Base-by-base conservation (phyloP, 768 basidiomycete species). In the Tremella fuciformis region DNA sequence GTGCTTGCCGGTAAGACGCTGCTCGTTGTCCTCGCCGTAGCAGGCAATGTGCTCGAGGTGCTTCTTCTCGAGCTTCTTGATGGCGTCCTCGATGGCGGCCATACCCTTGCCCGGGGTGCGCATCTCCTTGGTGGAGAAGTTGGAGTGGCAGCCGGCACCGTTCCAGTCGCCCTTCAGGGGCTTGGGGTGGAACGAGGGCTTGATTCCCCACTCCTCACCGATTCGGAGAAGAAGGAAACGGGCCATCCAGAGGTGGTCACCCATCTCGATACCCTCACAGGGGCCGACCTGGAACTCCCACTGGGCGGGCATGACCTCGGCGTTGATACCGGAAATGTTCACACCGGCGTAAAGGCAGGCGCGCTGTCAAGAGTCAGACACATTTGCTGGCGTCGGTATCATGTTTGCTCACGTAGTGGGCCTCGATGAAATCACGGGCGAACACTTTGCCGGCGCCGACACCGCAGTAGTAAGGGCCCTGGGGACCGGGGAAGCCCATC, bases 281-380 rank as follows among this genome's bases (percentile, higher is more conserved):
- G 96, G 96, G 53, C 96, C 94, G 68, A 99, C 91, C 80, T 99
- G 96, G 88, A 94, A 99, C 81, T 99, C 96, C 96, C 96, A 99
- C 79, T 99, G 96, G 56, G 93, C 86, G 15, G 96, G 94, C 94
- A 98, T 98, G 62, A 98, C 94, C 80, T 98, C 96, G 60, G 94
- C 94, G 78, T 98, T 99, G 81, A 99, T 97, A 76, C 96, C 96
- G 66, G 89, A 91, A 81, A 98, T 98, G 82, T 91, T 92, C 80
- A 99, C 84, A 67, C 92, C 93, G 56, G 92, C 80, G 76, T 94
- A 93, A 54, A 94, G 84, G 78, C 93, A 96, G 41, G 75, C 75
- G 41, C 76, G 71, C 71, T 75, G 60, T 37, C 37, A 38, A 68
- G 64, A 19, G 59, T 56, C 70, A 54, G 19, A 13, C 16, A 7